Evolutionary conservation across 1,139 yeast genomes (phyloP).

Genomic region (Diutina mesorugosa): DNA sequence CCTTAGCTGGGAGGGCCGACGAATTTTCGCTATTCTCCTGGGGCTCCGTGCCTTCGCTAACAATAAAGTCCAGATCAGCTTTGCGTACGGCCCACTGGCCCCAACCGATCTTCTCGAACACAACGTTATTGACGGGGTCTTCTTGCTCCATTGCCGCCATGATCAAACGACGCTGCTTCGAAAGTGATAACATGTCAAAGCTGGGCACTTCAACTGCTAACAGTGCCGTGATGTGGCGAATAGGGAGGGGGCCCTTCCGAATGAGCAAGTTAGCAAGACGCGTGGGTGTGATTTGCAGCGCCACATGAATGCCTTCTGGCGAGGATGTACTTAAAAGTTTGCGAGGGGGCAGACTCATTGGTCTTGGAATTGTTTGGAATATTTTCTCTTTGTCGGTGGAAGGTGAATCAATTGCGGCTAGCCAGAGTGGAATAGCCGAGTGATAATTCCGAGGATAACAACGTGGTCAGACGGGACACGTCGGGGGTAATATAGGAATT

Average conservation of each 20-base stretch:
- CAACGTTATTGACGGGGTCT: slow-evolving; percentile 46
- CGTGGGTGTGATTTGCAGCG: slow-evolving; percentile 73
- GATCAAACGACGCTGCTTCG: slow-evolving; percentile 81
- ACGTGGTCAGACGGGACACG: neutral
- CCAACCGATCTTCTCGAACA: slow-evolving; percentile 94
- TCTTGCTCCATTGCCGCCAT: slow-evolving; percentile 72
- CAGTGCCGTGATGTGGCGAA: slow-evolving; percentile 77
- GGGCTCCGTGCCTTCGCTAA: slow-evolving; percentile 17
- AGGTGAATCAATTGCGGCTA: neutral
- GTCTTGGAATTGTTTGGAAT: neutral
- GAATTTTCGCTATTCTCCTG: neutral
- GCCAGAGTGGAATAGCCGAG: neutral
- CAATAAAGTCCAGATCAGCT: slow-evolving; percentile 37
- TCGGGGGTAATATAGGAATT: neutral
- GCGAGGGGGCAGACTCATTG: neutral
- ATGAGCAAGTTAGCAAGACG: slow-evolving; percentile 58
- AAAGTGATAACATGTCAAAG: slow-evolving; percentile 66
- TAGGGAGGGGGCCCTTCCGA: slow-evolving; percentile 78
- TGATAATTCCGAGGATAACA: neutral
- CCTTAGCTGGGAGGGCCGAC: neutral
- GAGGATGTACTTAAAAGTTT: slow-evolving; percentile 40
- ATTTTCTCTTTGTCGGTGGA: neutral
- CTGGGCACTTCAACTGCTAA: slow-evolving; percentile 65
- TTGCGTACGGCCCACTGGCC: slow-evolving; percentile 89
- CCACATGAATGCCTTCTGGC: slow-evolving; percentile 82